Conservation (phyloP, 371 early-diverging fungal species). For the Mortierella sp. region DNA sequence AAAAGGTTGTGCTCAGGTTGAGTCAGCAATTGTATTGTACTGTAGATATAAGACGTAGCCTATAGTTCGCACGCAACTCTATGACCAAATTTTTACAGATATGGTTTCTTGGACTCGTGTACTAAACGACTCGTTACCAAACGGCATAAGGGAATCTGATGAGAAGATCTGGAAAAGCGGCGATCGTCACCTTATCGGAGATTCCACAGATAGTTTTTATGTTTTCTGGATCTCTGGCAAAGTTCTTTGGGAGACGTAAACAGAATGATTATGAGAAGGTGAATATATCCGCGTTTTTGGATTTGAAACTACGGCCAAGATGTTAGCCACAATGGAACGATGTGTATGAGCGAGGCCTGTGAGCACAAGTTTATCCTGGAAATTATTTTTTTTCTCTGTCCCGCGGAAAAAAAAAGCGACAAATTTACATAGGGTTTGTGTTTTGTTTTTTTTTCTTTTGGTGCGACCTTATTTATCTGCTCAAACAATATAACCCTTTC, state of each 20-base stretch:
- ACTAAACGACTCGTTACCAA: no score
- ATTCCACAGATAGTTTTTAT: background rate
- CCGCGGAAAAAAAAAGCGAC: background rate
- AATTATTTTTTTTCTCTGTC: no score
- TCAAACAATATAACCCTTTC: background rate
- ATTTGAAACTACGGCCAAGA: background rate
- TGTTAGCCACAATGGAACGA: no score
- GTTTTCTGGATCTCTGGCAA: background rate
- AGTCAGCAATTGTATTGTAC: no score
- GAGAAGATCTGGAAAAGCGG: background rate
- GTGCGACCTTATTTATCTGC: constrained; percentile 4
- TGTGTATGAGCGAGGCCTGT: no score
- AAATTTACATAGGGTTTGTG: background rate
- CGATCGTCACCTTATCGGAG: background rate
- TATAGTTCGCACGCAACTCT: no score
- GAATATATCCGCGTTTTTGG: constrained; percentile 12
- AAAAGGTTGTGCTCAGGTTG: background rate
- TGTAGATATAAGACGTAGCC: background rate
- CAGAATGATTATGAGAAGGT: background rate
- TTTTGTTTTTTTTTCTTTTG: background rate
- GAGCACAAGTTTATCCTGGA: no score
- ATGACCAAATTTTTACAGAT: background rate
- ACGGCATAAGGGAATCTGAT: no score
- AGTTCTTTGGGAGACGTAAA: constrained; percentile 5
- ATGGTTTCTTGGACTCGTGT: background rate